Percentiles rank a stretch among this genome's conserved stretches.
These are phyloP conservation scores for Spergularia bocconei DNA, from an alignment of 148 eudicot species.

Conservation along the genomic window DNA sequence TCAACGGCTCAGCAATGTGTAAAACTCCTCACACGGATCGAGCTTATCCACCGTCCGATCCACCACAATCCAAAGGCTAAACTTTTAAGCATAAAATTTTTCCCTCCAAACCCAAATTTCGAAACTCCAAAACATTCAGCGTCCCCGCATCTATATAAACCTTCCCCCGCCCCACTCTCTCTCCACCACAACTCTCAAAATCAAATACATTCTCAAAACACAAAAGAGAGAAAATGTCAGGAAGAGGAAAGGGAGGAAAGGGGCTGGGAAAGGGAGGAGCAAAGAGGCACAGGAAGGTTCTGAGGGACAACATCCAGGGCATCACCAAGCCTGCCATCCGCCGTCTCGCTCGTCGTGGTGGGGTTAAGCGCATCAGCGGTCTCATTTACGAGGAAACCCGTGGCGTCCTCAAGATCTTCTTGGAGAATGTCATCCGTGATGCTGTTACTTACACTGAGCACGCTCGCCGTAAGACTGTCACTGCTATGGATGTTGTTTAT, in stretches of 20 bases:
- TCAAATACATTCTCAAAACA: no score
- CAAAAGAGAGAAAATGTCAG: background rate
- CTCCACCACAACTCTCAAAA: no score
- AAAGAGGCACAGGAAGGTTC: conserved; percentile 15
- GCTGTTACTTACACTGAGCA: conserved; percentile 16
- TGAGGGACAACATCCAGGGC: conserved; percentile 16
- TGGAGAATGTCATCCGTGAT: conserved; percentile 18
- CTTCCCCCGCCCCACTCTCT: no score
- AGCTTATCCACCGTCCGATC: no score
- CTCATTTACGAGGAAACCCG: conserved; percentile 13
- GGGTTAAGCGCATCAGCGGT: conserved; percentile 13
- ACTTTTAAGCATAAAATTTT: no score
- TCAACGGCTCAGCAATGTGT: no score
- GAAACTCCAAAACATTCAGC: no score
- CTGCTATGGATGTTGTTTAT: conserved; percentile 2
- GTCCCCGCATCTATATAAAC: no score
- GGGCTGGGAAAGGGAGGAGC: conserved; percentile 18
- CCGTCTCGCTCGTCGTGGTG: conserved; percentile 15
- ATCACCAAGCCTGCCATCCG: conserved; percentile 13
- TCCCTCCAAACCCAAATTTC: no score
- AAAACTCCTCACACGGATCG: no score
- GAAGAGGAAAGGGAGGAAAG: conserved; percentile 18
- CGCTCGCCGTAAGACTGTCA: background rate
- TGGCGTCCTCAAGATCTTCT: conserved; percentile 14
- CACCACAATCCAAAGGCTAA: no score